A percentile compares a stretch with the other conserved stretches of the same genome.
These are phyloP conservation scores for Entophlyctis luteolus DNA, from an alignment of 192 early-diverging fungal species.

Conservation along the genomic window DNA sequence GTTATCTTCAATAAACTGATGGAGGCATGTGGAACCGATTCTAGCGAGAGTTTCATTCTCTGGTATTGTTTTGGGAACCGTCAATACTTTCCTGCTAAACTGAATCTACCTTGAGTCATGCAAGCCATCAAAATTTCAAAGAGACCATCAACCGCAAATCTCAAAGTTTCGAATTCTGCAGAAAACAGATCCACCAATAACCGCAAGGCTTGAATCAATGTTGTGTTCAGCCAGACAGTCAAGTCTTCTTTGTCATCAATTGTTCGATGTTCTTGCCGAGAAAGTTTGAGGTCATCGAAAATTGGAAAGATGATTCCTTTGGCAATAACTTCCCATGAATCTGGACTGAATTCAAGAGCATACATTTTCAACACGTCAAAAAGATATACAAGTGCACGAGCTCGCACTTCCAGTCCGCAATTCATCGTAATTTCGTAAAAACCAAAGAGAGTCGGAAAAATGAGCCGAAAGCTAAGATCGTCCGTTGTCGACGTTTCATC, in stretches of 20 bases:
- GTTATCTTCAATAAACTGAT: conserved; percentile 82
- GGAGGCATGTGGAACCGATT: conserved; percentile 85
- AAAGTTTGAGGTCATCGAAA: conserved; percentile 76
- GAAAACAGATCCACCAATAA: conserved; percentile 81
- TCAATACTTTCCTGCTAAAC: neutral
- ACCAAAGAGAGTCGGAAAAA: conserved; percentile 83
- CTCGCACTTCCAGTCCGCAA: conserved; percentile 86
- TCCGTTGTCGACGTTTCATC: conserved; percentile 31
- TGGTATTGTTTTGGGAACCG: neutral
- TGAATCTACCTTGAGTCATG: conserved; percentile 70
- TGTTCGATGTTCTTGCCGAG: conserved; percentile 48
- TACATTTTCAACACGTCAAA: conserved; percentile 78
- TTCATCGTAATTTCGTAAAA: conserved; percentile 87
- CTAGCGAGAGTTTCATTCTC: conserved; percentile 87
- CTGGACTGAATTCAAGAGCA: conserved; percentile 64
- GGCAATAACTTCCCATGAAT: conserved; percentile 77
- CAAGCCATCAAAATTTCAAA: conserved; percentile 77
- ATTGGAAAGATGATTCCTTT: conserved; percentile 87
- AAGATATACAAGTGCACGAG: conserved; percentile 74
- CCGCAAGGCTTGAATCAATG: conserved; percentile 85
- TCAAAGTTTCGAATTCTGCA: conserved; percentile 66
- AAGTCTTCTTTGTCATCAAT: conserved; percentile 81
- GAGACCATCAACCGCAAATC: conserved; percentile 69
- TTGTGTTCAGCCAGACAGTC: conserved; percentile 91
- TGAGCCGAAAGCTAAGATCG: conserved; percentile 51